phyloP scores from a whole-genome alignment of 1,139 yeast species.

The Yamadazyma pseudoaaseri region DNA sequence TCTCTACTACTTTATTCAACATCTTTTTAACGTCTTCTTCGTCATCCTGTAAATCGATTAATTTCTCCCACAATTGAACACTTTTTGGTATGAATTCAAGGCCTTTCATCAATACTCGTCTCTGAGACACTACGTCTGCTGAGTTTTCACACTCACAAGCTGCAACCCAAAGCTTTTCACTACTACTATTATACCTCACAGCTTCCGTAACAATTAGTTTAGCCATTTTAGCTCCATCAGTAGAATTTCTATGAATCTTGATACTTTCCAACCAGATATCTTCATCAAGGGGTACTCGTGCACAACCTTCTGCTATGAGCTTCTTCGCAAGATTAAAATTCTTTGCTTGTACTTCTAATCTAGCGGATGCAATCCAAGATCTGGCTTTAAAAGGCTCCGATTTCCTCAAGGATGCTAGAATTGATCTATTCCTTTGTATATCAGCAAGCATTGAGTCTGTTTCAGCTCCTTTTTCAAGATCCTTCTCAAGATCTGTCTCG shows the following conservation, averaged over 20 bases:
- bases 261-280: conserved; percentile 84
- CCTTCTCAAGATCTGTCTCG: conserved; percentile 22
- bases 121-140: conserved; percentile 47
- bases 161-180: conserved; percentile 68
- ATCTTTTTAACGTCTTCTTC: conserved; percentile 51
- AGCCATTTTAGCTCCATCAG: conserved; percentile 37
- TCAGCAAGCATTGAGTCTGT: conserved; percentile 40
- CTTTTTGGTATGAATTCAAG: conserved; percentile 51
- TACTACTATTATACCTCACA: conserved; percentile 51
- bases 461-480: conserved; percentile 31
- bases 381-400: conserved; percentile 72
- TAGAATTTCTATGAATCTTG: conserved; percentile 55
- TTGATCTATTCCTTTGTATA: conserved; percentile 37
- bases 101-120: conserved; percentile 60
- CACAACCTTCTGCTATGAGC: conserved; percentile 72
- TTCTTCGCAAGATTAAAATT: conserved; percentile 57
- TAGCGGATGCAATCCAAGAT: conserved; percentile 88
- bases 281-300: conserved; percentile 61
- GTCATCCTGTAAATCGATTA: conserved; percentile 51
- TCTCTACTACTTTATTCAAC: conserved; percentile 65
- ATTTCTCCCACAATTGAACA: conserved; percentile 50
- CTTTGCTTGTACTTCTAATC: conserved; percentile 68
- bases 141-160: conserved; percentile 62
- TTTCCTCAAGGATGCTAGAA: conserved; percentile 67
- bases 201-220: conserved; percentile 67